Conservation (phyloP, 257 asterid species). For the Catharanthus roseus region DNA sequence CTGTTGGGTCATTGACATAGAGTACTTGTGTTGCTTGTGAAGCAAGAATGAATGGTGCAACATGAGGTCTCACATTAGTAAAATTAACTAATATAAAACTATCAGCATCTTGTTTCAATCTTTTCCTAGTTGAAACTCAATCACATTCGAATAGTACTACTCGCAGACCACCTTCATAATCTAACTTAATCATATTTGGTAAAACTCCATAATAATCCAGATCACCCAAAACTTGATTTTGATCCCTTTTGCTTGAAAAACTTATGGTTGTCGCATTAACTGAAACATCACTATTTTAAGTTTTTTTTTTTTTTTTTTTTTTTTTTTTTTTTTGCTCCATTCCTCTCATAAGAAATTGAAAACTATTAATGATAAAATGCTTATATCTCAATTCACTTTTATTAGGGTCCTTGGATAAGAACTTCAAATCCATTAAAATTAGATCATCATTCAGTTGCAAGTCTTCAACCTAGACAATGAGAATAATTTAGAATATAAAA, state of each 20-base stretch:
- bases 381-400: neutral
- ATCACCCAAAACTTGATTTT: too few relatives aligned
- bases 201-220: too few relatives aligned
- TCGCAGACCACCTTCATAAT: neutral
- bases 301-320: too few relatives aligned
- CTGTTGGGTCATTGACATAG: constrained; percentile 1
- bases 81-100: neutral
- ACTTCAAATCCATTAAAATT: neutral
- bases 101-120: neutral
- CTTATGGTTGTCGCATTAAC: neutral
- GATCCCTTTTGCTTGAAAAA: neutral
- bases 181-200: neutral
- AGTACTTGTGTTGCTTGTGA: constrained; percentile 3
- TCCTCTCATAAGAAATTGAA: neutral
- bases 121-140: neutral
- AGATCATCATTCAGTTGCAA: neutral
- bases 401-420: neutral
- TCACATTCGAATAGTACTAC: neutral
- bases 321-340: neutral
- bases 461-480: neutral
- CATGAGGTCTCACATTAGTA: neutral
- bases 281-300: neutral
- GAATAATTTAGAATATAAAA: neutral
- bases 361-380: neutral
- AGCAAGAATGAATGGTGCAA: neutral